Evolutionary conservation across 805 yeast species (phyloP), one percentile per base, ranked within the genome.

Genomic region (Tanozyma kutaoensis): DNA sequence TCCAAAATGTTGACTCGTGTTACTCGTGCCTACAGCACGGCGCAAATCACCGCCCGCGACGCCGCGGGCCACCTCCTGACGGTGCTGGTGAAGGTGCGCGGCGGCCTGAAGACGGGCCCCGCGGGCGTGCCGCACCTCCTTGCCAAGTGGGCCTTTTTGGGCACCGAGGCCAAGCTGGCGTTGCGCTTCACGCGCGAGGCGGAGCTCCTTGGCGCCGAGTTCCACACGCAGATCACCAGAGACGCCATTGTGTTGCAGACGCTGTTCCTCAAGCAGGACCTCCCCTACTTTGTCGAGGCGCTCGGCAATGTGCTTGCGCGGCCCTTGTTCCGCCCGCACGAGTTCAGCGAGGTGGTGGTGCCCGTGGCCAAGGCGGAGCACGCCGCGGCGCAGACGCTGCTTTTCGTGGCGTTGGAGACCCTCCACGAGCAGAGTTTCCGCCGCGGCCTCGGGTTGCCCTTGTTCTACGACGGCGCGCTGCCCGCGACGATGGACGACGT

Each of bases 131-230:
- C 96, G 24, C 96, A 88, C 56, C 59, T 85, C 38, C 67, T 86
- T 46, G 71, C 88, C 46, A 72, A 84, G 55, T 85, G 73, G 55
- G 77, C 76, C 45, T 91, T 78, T 66, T 72, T 78, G 50, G 76
- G 79, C 67, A 84, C 95, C 31, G 65, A 66, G 35, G 54, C 72
- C 43, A 82, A 84, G 55, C 78, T 95, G 12, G 95, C 91, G 14
- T 68, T 91, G 51, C 80, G 97, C 64, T 66, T 86, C 47, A 79
- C 85, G 48, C 80, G 98, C 60, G 98, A 91, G 62, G 62, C 86
- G 27, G 98, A 88, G 63, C 71, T 91, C 39, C 66, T 88, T 39
- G 97, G 98, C 41, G 97, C 95, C 50, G 58, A 56, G 34, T 70
- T 84, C 55, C 48, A 67, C 26, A 63, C 93, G 24, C 45, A 49